Evolutionary conservation across 2,329 filamentous ascomycete species (phyloP), one percentile per base, ranked within the genome.

Genomic region (Penicillium sp.): DNA sequence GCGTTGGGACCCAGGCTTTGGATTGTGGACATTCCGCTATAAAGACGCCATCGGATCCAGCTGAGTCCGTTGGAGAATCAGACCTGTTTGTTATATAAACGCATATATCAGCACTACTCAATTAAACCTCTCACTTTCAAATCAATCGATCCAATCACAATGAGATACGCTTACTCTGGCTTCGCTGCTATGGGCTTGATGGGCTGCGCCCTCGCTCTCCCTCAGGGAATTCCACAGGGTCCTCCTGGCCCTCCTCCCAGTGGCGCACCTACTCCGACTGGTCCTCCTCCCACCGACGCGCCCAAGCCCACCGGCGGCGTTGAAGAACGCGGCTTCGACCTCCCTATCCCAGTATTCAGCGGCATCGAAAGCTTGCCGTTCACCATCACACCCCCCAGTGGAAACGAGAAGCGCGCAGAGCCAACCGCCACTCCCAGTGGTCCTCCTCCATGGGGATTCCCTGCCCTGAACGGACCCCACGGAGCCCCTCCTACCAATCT

Each of bases 121-220:
- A 40, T 21, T n/a, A 18, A 21, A 40, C 6, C 47, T 46, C 36
- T 27, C 46, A 40, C 14, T 13, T 45, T 42, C 24, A 11, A 14
- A 13, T 43, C 16, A 44, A 49, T 49, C 18, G 10, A 38, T 21
- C 27, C 45, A 53, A 49, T 44, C 46, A 57, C 42, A 54, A 64
- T 64, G 62, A 64, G 59, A 54, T 63, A 52, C 55, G 54, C 55
- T 16, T 63, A 52, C 55, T 54, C 55, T 21, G 49, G 57, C 9
- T 14, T 60, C 52, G 55, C 57, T 43, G 48, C 49, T 22, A 51
- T 63, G 57, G 57, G 61, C 42, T 56, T 64, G 55, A 57, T 63
- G 61, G 57, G 61, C 56, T 63, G 61, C 27, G 61, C 60, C 61
- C 57, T 64, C 50, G 62, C 62, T 47, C 46, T 60, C 1, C 60